phyloP scores from a whole-genome alignment of 768 basidiomycete genomes.

The Boletus vinaceobasis region DNA sequence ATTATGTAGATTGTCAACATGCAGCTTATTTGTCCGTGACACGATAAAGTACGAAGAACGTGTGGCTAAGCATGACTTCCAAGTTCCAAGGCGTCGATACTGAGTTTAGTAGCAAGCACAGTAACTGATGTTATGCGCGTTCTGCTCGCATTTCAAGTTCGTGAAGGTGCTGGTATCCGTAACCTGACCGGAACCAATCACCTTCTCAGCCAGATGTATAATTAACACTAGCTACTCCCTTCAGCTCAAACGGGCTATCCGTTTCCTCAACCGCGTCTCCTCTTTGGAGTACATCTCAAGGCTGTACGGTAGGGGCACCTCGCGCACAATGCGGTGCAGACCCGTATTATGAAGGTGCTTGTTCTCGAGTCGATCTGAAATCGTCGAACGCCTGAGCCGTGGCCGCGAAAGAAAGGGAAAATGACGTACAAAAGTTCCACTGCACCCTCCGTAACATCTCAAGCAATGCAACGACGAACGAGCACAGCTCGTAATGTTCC shows the following conservation, averaged over 20 bases:
- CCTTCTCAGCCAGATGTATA: background rate
- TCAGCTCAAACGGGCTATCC: conserved; percentile 20
- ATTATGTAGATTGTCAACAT: no score
- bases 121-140: background rate
- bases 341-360: conserved; percentile 93
- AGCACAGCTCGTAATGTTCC: conserved; percentile 48
- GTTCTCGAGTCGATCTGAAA: conserved; percentile 74
- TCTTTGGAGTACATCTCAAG: conserved; percentile 47
- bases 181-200: background rate
- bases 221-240: background rate
- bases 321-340: conserved; percentile 84
- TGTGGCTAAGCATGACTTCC: background rate
- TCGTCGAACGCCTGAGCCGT: background rate
- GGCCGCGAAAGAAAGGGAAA: conserved; percentile 2
- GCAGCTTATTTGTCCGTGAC: no score
- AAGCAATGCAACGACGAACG: conserved; percentile 64
- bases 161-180: background rate
- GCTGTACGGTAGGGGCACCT: conserved; percentile 79
- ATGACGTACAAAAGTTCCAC: conserved; percentile 84
- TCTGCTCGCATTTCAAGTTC: background rate
- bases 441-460: conserved; percentile 81
- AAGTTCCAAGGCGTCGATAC: no score
- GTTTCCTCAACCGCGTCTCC: conserved; percentile 29
- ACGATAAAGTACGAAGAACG: background rate
- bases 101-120: background rate